phyloP scores from a whole-genome alignment of 176 grass and related monocot genomes.

The Elaeis guineensis region DNA sequence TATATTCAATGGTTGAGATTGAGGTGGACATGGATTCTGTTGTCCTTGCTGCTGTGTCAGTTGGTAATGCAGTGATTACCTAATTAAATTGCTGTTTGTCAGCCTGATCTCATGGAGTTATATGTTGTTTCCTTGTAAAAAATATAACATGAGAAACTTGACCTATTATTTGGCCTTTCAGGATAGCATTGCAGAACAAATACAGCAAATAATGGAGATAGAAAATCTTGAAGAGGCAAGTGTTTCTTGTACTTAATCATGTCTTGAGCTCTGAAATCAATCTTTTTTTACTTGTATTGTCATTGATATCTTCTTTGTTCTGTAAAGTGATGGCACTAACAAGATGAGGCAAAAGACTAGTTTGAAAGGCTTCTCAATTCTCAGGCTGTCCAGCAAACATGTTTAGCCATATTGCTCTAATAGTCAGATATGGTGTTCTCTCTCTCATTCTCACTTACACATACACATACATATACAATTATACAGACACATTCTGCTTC shows the following conservation, averaged over 20 bases:
- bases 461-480: background rate
- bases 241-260: slow-evolving; percentile 15
- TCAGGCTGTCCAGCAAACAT: slow-evolving; percentile 38
- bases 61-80: slow-evolving; percentile 62
- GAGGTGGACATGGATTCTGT: slow-evolving; percentile 93
- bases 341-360: slow-evolving; percentile 96
- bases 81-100: background rate
- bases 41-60: slow-evolving; percentile 90
- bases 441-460: background rate
- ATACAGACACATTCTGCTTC: background rate
- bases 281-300: too few relatives aligned
- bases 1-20: slow-evolving; percentile 99
- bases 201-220: slow-evolving; percentile 91
- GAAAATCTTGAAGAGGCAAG: slow-evolving; percentile 97
- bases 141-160: too few relatives aligned
- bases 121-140: too few relatives aligned
- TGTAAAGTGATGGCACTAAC: slow-evolving; percentile 82
- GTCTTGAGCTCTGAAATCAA: background rate
- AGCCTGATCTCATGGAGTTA: too few relatives aligned
- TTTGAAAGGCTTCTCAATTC: slow-evolving; percentile 88
- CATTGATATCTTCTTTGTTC: slow-evolving; percentile 11
- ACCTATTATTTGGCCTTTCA: slow-evolving; percentile 19
- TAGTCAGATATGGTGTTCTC: background rate
- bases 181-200: slow-evolving; percentile 90
- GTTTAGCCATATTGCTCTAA: slow-evolving; percentile 33